A percentile compares a stretch with the other conserved stretches of the same genome.
Conservation (phyloP, 805 yeast species). For the Yarrowia keelungensis region DNA sequence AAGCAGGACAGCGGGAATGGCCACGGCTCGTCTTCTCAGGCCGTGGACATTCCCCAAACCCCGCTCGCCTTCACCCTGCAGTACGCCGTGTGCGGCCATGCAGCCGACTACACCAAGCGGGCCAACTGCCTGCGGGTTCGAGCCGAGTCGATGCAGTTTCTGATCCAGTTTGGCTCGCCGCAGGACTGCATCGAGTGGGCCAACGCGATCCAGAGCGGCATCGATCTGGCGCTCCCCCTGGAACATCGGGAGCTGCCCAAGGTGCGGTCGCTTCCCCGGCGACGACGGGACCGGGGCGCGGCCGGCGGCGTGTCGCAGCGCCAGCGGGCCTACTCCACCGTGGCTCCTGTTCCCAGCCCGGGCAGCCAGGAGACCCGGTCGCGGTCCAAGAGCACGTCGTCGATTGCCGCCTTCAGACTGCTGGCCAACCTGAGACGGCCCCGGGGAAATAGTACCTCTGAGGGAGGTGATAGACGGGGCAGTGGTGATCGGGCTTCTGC, state of each 20-base stretch:
- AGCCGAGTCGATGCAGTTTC: constrained; percentile 81
- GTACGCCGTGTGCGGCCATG: constrained; percentile 82
- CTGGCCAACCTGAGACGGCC: constrained; percentile 29
- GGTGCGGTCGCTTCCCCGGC: constrained; percentile 80
- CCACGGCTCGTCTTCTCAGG: too few species aligned
- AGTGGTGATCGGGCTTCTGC: neutral
- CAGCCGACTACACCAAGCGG: constrained; percentile 79
- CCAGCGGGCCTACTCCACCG: constrained; percentile 31
- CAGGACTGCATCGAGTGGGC: constrained; percentile 82
- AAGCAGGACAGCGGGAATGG: constrained; percentile 34
- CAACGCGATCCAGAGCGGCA: constrained; percentile 71
- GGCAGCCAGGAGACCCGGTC: constrained; percentile 24
- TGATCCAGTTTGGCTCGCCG: constrained; percentile 67
- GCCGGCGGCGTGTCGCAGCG: neutral
- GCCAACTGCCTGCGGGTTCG: constrained; percentile 74
- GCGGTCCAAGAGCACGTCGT: constrained; percentile 27
- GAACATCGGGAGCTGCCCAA: constrained; percentile 73
- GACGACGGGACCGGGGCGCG: constrained; percentile 47
- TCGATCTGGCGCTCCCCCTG: constrained; percentile 79
- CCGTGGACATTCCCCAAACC: constrained; percentile 2
- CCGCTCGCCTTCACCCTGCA: constrained; percentile 73
- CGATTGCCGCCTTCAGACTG: constrained; percentile 20
- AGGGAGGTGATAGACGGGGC: neutral
- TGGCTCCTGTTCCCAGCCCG: constrained; percentile 12
- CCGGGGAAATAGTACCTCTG: constrained; percentile 15